Conservation (phyloP, 768 basidiomycete genomes). For the Mycena chlorophos region DNA sequence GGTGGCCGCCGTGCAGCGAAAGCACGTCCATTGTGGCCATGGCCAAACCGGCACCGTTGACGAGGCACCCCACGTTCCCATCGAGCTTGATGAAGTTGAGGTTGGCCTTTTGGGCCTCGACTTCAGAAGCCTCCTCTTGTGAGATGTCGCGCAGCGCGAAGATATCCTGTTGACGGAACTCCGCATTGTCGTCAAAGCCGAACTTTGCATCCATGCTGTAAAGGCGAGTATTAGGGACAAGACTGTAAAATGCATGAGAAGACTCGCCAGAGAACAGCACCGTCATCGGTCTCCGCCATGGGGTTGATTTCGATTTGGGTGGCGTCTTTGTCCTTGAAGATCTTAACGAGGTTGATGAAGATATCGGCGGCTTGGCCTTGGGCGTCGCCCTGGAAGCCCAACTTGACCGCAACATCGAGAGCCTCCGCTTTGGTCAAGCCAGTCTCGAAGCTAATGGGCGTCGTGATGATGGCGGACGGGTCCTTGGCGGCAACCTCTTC, state of each 20-base stretch:
- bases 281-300: slow-evolving; percentile 88
- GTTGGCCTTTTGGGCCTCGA: slow-evolving; percentile 93
- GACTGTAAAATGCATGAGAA: neutral
- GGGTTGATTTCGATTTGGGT: slow-evolving; percentile 99
- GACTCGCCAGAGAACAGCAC: slow-evolving; percentile 88
- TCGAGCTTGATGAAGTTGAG: slow-evolving; percentile 99
- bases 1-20: slow-evolving; percentile 91
- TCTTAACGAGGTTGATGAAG: slow-evolving; percentile 90
- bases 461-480: slow-evolving; percentile 92
- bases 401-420: slow-evolving; percentile 77
- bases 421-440: slow-evolving; percentile 77
- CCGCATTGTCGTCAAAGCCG: slow-evolving; percentile 99
- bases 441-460: slow-evolving; percentile 80
- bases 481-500: slow-evolving; percentile 98
- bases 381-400: slow-evolving; percentile 81
- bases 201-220: slow-evolving; percentile 99
- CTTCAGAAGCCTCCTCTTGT: slow-evolving; percentile 96
- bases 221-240: neutral
- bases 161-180: slow-evolving; percentile 92
- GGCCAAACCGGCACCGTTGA: slow-evolving; percentile 97
- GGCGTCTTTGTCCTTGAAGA: slow-evolving; percentile 99
- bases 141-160: slow-evolving; percentile 87
- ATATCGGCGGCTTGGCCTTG: slow-evolving; percentile 88
- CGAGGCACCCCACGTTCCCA: slow-evolving; percentile 93
- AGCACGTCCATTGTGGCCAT: slow-evolving; percentile 99